Conservation (phyloP, 805 yeast species). For the Dipodascus albidus region DNA sequence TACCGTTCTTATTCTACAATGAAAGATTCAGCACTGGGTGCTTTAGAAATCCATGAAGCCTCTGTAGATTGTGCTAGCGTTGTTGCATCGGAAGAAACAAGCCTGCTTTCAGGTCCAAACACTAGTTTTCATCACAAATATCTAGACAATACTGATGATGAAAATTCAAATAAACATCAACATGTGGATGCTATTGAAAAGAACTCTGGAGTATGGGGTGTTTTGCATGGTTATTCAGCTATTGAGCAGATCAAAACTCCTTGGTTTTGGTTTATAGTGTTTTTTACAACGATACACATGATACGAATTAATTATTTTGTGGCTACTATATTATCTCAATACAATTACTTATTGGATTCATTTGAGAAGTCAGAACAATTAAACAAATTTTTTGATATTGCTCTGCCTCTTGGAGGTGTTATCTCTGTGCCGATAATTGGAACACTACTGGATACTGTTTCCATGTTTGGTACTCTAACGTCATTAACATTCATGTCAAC, state of each 20-base stretch:
- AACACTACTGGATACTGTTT: conserved; percentile 56
- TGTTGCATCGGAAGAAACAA: conserved; percentile 20
- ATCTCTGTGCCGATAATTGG: conserved; percentile 84
- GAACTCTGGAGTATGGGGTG: conserved; percentile 54
- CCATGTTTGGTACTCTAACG: conserved; percentile 44
- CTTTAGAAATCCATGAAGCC: conserved; percentile 62
- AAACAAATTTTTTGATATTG: conserved; percentile 72
- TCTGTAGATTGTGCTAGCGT: conserved; percentile 39
- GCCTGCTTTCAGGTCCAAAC: conserved; percentile 15
- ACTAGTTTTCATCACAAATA: not conserved
- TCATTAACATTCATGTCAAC: conserved; percentile 42
- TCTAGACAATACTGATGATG: conserved; percentile 6
- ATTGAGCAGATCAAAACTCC: conserved; percentile 37
- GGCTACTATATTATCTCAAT: conserved; percentile 80
- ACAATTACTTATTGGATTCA: conserved; percentile 52
- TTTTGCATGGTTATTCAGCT: conserved; percentile 54
- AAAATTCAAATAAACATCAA: conserved; percentile 1
- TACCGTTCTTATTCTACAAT: conserved; percentile 58
- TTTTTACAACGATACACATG: conserved; percentile 81
- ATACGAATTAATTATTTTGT: conserved; percentile 84
- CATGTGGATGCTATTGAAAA: conserved; percentile 5
- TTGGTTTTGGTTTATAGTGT: conserved; percentile 71
- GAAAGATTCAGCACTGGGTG: conserved; percentile 31
- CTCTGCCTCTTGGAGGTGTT: conserved; percentile 82
- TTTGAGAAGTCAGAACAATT: conserved; percentile 39